Conservation (phyloP, 163 green algal genomes). For the Chloroidium sp. region DNA sequence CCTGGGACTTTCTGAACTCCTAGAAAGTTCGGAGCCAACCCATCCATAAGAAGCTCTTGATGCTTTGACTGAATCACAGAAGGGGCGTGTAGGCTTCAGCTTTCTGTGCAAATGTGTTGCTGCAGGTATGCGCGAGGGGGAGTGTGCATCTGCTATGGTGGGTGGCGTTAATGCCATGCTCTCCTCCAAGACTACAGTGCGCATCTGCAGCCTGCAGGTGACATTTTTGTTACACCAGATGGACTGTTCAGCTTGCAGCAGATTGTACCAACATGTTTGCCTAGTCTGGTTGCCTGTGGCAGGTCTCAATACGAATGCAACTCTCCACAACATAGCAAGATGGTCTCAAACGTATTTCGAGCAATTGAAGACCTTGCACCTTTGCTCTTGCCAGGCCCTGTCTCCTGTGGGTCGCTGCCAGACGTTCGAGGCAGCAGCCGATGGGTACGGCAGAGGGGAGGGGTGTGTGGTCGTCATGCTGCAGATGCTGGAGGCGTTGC, state of each 20-base stretch:
- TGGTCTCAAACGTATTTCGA: no score
- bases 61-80: no score
- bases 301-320: no score
- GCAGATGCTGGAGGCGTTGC: conserved; percentile 25
- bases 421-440: conserved; percentile 64
- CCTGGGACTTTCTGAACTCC: no score
- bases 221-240: no score
- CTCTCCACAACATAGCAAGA: no score
- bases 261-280: conserved; percentile 1
- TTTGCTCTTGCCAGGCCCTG: conserved; percentile 41
- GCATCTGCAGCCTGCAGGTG: conserved; percentile 15
- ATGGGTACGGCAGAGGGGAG: conserved; percentile 57
- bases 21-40: no score
- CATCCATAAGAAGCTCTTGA: no score
- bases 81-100: no score
- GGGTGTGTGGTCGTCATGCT: conserved; percentile 24
- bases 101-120: not conserved
- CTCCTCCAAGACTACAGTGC: conserved; percentile 4
- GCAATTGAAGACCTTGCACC: no score
- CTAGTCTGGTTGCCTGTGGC: no score
- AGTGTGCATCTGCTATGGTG: conserved; percentile 23
- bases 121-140: conserved; percentile 5
- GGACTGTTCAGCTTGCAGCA: not conserved
- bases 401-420: conserved; percentile 72
- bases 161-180: conserved; percentile 53